A percentile compares a stretch with the other conserved stretches of the same genome.
Conservation (phyloP, 345 rosid genomes). For the Salix koriyanagi region DNA sequence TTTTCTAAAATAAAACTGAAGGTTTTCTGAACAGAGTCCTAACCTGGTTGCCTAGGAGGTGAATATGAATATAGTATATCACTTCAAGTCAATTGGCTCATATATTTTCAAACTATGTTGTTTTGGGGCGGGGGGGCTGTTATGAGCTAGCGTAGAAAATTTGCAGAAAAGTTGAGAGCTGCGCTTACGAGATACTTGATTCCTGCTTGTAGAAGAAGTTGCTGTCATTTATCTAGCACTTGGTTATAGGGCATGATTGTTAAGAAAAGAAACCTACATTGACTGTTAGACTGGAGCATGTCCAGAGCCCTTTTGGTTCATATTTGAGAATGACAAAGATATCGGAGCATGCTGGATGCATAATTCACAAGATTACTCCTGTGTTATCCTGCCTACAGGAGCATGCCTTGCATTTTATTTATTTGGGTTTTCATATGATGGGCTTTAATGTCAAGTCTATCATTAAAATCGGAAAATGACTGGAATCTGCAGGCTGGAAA, state of each 20-base stretch:
- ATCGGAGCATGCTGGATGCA: neutral
- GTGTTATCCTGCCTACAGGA: neutral
- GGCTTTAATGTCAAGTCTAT: too few relatives aligned
- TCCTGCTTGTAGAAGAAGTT: neutral
- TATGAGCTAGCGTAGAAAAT: neutral
- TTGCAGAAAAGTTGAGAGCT: neutral
- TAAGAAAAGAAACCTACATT: neutral
- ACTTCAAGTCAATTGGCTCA: neutral
- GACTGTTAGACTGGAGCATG: neutral
- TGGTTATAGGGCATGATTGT: neutral
- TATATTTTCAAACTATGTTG: neutral
- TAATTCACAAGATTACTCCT: neutral
- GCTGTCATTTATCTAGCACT: neutral
- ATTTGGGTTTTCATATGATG: neutral
- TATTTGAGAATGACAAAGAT: neutral
- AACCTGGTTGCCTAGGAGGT: neutral
- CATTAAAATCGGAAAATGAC: too few relatives aligned
- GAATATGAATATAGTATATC: neutral
- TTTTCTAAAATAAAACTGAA: neutral
- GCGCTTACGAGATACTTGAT: too few relatives aligned
- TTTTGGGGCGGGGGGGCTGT: too few relatives aligned
- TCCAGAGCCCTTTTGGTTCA: neutral
- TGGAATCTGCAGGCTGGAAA: too few relatives aligned
- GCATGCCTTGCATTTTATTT: neutral
- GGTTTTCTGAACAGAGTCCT: neutral